phyloP scores from a whole-genome alignment of 192 early-diverging fungal species.

The Backusella macrospora region DNA sequence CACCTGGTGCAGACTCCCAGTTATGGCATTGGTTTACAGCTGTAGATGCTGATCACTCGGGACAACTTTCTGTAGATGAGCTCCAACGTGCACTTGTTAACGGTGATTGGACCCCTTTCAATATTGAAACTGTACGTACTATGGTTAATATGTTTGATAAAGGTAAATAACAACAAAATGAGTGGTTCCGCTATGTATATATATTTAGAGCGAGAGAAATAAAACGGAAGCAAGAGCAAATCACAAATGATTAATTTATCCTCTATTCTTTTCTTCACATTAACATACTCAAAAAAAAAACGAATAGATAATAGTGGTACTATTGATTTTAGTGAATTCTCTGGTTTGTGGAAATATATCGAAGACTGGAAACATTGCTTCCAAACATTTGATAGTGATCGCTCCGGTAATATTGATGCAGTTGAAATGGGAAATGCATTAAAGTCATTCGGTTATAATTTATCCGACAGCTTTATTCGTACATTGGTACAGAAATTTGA shows the following conservation, averaged over 20 bases:
- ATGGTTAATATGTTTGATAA: conserved; percentile 83
- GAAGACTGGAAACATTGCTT: conserved; percentile 86
- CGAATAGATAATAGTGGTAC: conserved; percentile 71
- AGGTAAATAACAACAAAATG: conserved; percentile 35
- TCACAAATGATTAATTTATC: background rate
- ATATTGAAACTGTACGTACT: conserved; percentile 78
- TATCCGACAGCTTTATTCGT: conserved; percentile 66
- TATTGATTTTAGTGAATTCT: conserved; percentile 78
- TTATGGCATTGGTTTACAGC: conserved; percentile 58
- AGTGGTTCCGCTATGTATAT: background rate
- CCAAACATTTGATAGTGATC: conserved; percentile 74
- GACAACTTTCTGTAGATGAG: conserved; percentile 70
- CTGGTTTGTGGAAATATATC: conserved; percentile 80
- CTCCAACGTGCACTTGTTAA: conserved; percentile 75
- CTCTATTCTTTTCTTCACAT: background rate
- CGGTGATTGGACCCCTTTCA: conserved; percentile 82
- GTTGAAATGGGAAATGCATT: conserved; percentile 72
- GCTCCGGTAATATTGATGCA: conserved; percentile 74
- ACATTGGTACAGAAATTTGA: conserved; percentile 78
- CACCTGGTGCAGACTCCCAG: conserved; percentile 40
- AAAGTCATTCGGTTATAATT: conserved; percentile 78
- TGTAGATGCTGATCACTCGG: conserved; percentile 67
- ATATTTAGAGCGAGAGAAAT: background rate
- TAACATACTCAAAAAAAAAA: background rate
- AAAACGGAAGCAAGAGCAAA: background rate